phyloP scores from a whole-genome alignment of 495 filamentous ascomycete genomes.

The Barbatosphaeria neglecta region DNA sequence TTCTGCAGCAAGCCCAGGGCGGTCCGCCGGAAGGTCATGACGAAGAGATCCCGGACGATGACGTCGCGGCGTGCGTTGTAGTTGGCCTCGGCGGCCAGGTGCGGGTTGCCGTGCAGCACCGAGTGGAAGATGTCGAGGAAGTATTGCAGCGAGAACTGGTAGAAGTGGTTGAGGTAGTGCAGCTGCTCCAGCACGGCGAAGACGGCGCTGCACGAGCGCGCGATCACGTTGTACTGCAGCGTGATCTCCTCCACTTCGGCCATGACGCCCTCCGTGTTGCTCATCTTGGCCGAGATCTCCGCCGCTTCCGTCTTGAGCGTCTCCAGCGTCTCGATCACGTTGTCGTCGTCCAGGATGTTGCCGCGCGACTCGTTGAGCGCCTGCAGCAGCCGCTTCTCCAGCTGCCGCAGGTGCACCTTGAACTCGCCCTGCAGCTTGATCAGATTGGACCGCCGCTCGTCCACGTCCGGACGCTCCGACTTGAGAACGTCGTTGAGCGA shows the following conservation, averaged over 20 bases:
- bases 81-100: constrained; percentile 58
- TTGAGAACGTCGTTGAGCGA: constrained; percentile 94
- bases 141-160: constrained; percentile 97
- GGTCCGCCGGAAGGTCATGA: constrained; percentile 84
- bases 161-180: constrained; percentile 97
- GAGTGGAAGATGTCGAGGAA: constrained; percentile 96
- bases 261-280: constrained; percentile 96
- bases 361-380: constrained; percentile 94
- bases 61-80: constrained; percentile 68
- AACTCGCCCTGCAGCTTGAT: constrained; percentile 99
- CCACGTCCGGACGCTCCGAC: constrained; percentile 95
- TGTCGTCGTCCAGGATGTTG: constrained; percentile 96
- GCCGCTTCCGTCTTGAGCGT: constrained; percentile 95
- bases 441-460: constrained; percentile 86
- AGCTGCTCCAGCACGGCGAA: constrained; percentile 95
- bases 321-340: constrained; percentile 95
- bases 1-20: constrained; percentile 88
- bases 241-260: constrained; percentile 92
- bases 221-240: constrained; percentile 81
- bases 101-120: constrained; percentile 73
- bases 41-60: constrained; percentile 80
- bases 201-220: constrained; percentile 86
- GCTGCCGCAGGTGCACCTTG: constrained; percentile 85
- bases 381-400: constrained; percentile 91
- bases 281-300: constrained; percentile 92